Percentiles rank a stretch among this genome's conserved stretches.
Evolutionary conservation across 352 stramenopile species (phyloP).

Genomic region (Aphanomyces stellatus): DNA sequence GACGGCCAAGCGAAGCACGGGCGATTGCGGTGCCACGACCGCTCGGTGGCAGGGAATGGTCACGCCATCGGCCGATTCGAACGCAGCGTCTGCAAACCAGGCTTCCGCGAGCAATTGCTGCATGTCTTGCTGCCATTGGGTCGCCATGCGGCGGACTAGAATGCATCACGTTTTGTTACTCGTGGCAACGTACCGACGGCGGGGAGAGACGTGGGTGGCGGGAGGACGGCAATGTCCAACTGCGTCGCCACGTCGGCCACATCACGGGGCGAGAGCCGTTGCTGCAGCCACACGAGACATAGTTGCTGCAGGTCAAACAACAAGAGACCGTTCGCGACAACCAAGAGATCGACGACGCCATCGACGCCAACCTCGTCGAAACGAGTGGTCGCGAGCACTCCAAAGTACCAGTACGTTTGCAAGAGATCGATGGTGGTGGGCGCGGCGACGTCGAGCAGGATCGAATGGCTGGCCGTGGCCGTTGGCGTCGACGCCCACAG

Average conservation of each 20-base stretch:
- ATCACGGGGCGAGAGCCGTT: not conserved
- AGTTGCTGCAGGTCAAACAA: not conserved
- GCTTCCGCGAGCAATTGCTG: not conserved
- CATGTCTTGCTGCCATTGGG: not conserved
- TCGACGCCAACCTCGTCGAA: not conserved
- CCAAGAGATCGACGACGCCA: not conserved
- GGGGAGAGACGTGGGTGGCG: not conserved
- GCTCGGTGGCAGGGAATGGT: not conserved
- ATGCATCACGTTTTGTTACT: too few relatives aligned
- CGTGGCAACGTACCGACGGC: not conserved
- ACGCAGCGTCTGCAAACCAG: not conserved
- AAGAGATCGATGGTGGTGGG: not conserved
- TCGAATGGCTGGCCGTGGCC: not conserved
- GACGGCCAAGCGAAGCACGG: not conserved
- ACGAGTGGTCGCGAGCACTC: not conserved
- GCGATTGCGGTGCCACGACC: not conserved
- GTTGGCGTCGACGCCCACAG: not conserved
- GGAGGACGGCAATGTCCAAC: not conserved
- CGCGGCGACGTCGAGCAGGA: not conserved
- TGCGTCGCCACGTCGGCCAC: not conserved
- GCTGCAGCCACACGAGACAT: not conserved
- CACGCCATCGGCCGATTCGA: not conserved
- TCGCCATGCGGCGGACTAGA: too few relatives aligned
- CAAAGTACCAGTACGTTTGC: not conserved
- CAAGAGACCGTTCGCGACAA: not conserved